These are phyloP conservation scores for Phlebiopsis gigantea DNA, from an alignment of 768 basidiomycete genomes.

Conservation along the genomic window DNA sequence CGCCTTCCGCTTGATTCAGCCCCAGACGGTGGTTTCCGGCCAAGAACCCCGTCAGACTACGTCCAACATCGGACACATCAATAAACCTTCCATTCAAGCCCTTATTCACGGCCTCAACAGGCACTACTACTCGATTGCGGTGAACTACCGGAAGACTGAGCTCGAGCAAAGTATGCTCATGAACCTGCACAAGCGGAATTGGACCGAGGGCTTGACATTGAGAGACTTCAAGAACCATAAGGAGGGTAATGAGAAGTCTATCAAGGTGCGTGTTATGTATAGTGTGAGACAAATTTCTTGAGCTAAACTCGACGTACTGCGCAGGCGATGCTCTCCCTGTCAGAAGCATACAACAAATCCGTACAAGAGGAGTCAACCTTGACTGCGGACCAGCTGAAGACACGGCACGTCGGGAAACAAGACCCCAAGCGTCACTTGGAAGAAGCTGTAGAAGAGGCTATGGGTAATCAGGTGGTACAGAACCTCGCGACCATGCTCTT, in stretches of 20 bases:
- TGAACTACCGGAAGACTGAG: constrained; percentile 98
- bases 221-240: constrained; percentile 88
- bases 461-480: constrained; percentile 96
- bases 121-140: constrained; percentile 97
- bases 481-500: constrained; percentile 92
- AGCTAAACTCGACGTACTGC: background rate
- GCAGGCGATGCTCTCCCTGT: constrained; percentile 89
- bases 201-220: constrained; percentile 95
- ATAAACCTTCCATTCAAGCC: constrained; percentile 98
- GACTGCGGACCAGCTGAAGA: constrained; percentile 89
- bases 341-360: constrained; percentile 94
- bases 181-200: constrained; percentile 98
- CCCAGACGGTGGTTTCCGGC: constrained; percentile 83
- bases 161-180: constrained; percentile 98
- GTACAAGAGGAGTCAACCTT: constrained; percentile 98
- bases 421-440: constrained; percentile 98
- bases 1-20: constrained; percentile 96
- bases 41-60: constrained; percentile 96
- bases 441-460: constrained; percentile 95
- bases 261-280: constrained; percentile 63
- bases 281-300: background rate
- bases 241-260: constrained; percentile 84
- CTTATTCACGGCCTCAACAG: constrained; percentile 96
- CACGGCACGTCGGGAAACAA: constrained; percentile 94
- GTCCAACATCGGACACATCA: constrained; percentile 97